These are phyloP conservation scores for Quercus phellos DNA, from an alignment of 331 rosid species.

Conservation along the genomic window DNA sequence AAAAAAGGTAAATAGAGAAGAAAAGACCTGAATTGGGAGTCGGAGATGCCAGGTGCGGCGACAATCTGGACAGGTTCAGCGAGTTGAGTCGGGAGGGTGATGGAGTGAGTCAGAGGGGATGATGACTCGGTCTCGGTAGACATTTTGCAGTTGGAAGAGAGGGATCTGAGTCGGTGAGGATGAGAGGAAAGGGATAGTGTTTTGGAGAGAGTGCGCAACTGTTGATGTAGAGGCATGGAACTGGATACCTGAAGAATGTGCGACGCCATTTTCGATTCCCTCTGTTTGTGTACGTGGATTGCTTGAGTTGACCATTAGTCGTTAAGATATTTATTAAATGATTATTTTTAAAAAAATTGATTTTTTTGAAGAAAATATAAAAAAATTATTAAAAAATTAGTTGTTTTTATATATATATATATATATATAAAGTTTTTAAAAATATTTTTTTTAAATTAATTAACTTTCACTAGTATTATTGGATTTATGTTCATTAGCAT, in stretches of 20 bases:
- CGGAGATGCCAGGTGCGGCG: conserved; percentile 69
- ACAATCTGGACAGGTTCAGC: conserved; percentile 59
- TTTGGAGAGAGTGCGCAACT: conserved; percentile 11
- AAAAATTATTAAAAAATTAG: no score
- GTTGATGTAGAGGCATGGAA: conserved; percentile 25
- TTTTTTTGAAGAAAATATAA: no score
- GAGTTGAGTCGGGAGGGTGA: conserved; percentile 49
- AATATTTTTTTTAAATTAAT: no score
- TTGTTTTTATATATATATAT: no score
- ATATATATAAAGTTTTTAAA: no score
- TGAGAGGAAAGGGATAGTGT: conserved; percentile 2
- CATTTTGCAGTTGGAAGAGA: conserved; percentile 55
- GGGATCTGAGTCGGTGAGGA: conserved; percentile 6
- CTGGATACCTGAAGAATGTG: conserved; percentile 21
- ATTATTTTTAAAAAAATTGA: no score
- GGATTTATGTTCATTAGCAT: no score
- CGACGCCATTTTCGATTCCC: not conserved
- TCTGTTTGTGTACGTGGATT: not conserved
- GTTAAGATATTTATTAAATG: no score
- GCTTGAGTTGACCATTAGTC: not conserved
- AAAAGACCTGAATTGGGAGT: conserved; percentile 52
- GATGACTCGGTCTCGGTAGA: conserved; percentile 31
- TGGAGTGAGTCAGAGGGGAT: conserved; percentile 38
- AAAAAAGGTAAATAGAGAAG: not conserved
- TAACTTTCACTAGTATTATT: no score